These are phyloP conservation scores for Psilocybe subaeruginosa DNA, from an alignment of 768 basidiomycete genomes.

Conservation along the genomic window DNA sequence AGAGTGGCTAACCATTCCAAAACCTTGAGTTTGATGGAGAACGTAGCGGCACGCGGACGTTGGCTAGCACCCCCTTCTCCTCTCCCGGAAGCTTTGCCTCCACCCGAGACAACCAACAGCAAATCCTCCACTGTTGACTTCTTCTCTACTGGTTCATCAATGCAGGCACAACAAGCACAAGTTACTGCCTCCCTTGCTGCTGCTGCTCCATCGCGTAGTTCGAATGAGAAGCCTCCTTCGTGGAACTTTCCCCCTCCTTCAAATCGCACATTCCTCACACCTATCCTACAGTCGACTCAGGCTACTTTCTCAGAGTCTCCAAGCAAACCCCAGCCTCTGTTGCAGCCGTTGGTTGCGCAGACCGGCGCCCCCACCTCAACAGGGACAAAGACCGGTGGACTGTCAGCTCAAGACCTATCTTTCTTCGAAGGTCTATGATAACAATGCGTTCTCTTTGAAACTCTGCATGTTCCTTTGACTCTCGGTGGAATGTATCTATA, in stretches of 20 bases:
- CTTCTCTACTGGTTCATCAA: slow-evolving; percentile 27
- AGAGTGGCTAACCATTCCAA: slow-evolving; percentile 55
- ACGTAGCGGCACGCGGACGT: slow-evolving; percentile 53
- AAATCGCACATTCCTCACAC: slow-evolving; percentile 10
- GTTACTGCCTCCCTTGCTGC: slow-evolving; percentile 29
- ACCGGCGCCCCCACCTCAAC: slow-evolving; percentile 18
- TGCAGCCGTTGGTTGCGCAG: neutral
- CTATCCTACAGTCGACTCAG: neutral
- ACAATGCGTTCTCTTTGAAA: neutral
- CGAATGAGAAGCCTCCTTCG: neutral
- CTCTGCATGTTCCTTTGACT: neutral
- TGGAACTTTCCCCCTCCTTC: slow-evolving; percentile 11
- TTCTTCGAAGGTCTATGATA: slow-evolving; percentile 74
- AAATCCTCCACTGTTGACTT: slow-evolving; percentile 26
- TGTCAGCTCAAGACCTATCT: slow-evolving; percentile 83
- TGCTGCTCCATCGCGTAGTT: neutral
- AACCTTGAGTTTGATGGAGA: slow-evolving; percentile 59
- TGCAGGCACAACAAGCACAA: slow-evolving; percentile 32
- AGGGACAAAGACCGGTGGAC: slow-evolving; percentile 43
- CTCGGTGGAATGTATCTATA: slow-evolving; percentile 2
- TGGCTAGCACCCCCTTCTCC: slow-evolving; percentile 56
- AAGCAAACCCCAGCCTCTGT: neutral
- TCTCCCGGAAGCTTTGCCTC: slow-evolving; percentile 42
- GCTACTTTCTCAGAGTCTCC: slow-evolving; percentile 1
- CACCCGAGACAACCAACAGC: slow-evolving; percentile 23